A percentile compares a stretch with the other conserved stretches of the same genome.
Conservation (phyloP, 495 filamentous ascomycete genomes). For the Coniosporium apollinis region DNA sequence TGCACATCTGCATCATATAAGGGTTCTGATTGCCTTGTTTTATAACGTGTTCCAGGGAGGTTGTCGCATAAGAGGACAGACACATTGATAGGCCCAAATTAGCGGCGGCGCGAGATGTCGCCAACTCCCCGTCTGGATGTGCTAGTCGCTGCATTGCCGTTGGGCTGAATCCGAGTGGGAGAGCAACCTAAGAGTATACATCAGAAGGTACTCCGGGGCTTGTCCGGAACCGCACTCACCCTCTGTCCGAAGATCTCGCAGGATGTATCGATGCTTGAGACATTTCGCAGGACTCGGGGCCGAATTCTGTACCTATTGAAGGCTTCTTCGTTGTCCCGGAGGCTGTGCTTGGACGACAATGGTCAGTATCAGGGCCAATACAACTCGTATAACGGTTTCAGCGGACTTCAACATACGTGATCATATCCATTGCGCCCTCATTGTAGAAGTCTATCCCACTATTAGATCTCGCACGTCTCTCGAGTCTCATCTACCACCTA, state of each 20-base stretch:
- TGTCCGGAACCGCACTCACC: conserved; percentile 5
- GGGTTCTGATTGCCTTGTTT: conserved; percentile 19
- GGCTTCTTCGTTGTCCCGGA: conserved; percentile 33
- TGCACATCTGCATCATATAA: conserved; percentile 31
- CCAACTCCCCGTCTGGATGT: conserved; percentile 33
- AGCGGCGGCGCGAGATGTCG: conserved; percentile 28
- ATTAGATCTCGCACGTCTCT: too few relatives aligned
- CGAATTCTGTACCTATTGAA: conserved; percentile 41
- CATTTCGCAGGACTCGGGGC: conserved; percentile 37
- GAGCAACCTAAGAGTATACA: neutral
- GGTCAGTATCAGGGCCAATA: too few relatives aligned
- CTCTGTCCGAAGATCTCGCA: conserved; percentile 29
- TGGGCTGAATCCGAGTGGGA: conserved; percentile 28
- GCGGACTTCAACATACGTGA: too few relatives aligned
- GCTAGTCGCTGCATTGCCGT: conserved; percentile 31
- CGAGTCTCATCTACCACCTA: too few relatives aligned
- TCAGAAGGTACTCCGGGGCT: neutral
- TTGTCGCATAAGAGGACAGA: conserved; percentile 36
- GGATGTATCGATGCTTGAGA: conserved; percentile 32
- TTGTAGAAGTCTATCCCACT: too few relatives aligned
- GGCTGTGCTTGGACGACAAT: too few relatives aligned
- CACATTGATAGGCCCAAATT: conserved; percentile 33
- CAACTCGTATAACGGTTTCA: too few relatives aligned
- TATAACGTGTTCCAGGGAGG: conserved; percentile 34
- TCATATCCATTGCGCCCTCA: too few relatives aligned